A percentile compares a stretch with the other conserved stretches of the same genome.
These are phyloP conservation scores for Pistacia atlantica DNA, from an alignment of 345 rosid species.

Conservation along the genomic window DNA sequence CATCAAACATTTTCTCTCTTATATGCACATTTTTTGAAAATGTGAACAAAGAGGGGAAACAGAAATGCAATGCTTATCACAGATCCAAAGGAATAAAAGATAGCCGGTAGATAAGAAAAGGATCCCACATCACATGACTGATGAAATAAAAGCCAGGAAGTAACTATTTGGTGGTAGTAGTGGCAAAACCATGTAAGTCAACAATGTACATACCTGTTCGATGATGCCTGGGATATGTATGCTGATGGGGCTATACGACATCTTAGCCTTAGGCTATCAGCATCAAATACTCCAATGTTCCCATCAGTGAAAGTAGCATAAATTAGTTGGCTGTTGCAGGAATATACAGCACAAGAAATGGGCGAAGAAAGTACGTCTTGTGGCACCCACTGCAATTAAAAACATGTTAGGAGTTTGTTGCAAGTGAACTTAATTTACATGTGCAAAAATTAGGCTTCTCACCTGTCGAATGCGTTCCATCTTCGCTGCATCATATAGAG, in stretches of 20 bases:
- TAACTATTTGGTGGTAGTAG: neutral
- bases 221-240: slow-evolving; percentile 31
- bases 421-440: neutral
- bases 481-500: slow-evolving; percentile 71
- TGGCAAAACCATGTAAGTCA: neutral
- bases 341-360: slow-evolving; percentile 56
- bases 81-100: neutral
- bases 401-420: slow-evolving; percentile 7
- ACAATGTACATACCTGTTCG: slow-evolving; percentile 27
- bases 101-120: neutral
- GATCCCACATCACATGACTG: neutral
- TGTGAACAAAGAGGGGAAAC: neutral
- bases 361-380: slow-evolving; percentile 51
- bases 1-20: neutral
- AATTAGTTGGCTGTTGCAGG: slow-evolving; percentile 63
- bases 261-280: slow-evolving; percentile 40
- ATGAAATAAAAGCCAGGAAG: neutral
- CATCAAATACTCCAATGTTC: slow-evolving; percentile 51
- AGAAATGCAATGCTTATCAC: neutral
- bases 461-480: slow-evolving; percentile 73
- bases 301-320: slow-evolving; percentile 60
- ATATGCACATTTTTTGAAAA: neutral
- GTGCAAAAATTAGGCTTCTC: neutral
- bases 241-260: slow-evolving; percentile 52
- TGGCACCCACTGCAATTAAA: slow-evolving; percentile 57